Base-by-base conservation (phyloP, 257 asterid species). In the Mitragyna speciosa region DNA sequence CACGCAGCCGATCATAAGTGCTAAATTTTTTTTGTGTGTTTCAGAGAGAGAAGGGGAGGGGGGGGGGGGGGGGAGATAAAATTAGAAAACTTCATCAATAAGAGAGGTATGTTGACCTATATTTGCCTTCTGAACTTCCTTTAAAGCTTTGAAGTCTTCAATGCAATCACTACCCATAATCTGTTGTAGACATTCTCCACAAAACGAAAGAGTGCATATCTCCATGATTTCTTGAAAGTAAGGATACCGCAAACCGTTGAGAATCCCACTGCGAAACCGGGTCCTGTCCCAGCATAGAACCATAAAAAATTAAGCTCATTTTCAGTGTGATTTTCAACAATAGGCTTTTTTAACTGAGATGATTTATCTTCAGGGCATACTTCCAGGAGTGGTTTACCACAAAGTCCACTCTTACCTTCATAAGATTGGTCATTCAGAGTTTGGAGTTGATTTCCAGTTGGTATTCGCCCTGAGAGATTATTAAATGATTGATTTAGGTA, bases 401-500 rank as follows among this genome's bases (percentile, higher is more conserved):
- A 76, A 31, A 64, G 80, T 1, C 47, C 64, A 11, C 0, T 30
- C 15, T 80, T 78, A 3, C 76, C 80, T 47, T 64, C 43, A 20
- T 74, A 81, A 16, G 72, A 74, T 45, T 3, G 41, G 33, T 64
- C 78, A 12, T 74, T 17, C 6, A 86, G 79, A 1, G 75, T 77
- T 20, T 77, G 73, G 43, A 84, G 81, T 59, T 87, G 87, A 52
- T 81, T 83, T 20, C 87, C 73, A 4, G 79, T 67, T 31, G 90
- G 90, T 70, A 87, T 73, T n/a, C 31, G 28, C n/a, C 90, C 84
- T 1, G 54, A 83, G 26, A 87, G 76, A 19, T 68, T 61, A 67
- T 87, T 87, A 41, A 72, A 87, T 4, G 88, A 87, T 41, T 83
- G 39, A 75, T 84, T 87, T 43, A 87, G 79, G 70, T 73, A 69